Evolutionary conservation across 768 basidiomycete species (phyloP), one percentile per base, ranked within the genome.

Genomic region (Lactarius sanguifluus): DNA sequence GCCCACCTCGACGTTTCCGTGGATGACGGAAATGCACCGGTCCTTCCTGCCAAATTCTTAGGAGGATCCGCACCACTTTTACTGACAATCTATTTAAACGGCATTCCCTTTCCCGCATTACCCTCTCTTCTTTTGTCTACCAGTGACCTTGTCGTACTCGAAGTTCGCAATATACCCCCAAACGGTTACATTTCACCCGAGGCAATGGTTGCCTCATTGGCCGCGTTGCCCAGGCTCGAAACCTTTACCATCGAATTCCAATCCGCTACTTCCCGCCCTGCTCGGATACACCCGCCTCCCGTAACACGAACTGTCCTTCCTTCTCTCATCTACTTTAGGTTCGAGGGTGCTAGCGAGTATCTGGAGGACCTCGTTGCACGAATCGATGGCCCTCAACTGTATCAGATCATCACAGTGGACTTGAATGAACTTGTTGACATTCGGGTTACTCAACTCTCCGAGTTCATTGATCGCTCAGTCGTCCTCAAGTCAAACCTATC

Each of bases 391-490:
- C 50, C 50, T 25, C 50, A 13, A 6, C 25, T 52, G 6, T 4
- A 2, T 6, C 5, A 3, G 5, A 52, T 28, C 23, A 0, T 0
- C 4, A 25, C 15, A 13, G 0, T 0, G 13, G 3, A 52, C 13
- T 16, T 15, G 10, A 2, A 15, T 50, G 13, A 50, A 0, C n/a
- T 9, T 7, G 12, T 13, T 25, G 50, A 25, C n/a, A 15, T 28
- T 25, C 25, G 6, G 12, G 13, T 28, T 3, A 2, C 13, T 13
- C 50, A 52, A 52, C 12, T 52, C 50, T 28, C 13, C 50, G 5
- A 28, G 23, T 52, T 25, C 23, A 13, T 52, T 6, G 13, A 52
- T 13, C 25, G 13, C 50, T 52, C 13, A 25, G 25, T 1, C 13
- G 25, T 12, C 50, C 50, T 23, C 50, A 1, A 25, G 25, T 13